These are phyloP conservation scores for Cucumis variabilis DNA, from an alignment of 331 rosid genomes.

Conservation along the genomic window DNA sequence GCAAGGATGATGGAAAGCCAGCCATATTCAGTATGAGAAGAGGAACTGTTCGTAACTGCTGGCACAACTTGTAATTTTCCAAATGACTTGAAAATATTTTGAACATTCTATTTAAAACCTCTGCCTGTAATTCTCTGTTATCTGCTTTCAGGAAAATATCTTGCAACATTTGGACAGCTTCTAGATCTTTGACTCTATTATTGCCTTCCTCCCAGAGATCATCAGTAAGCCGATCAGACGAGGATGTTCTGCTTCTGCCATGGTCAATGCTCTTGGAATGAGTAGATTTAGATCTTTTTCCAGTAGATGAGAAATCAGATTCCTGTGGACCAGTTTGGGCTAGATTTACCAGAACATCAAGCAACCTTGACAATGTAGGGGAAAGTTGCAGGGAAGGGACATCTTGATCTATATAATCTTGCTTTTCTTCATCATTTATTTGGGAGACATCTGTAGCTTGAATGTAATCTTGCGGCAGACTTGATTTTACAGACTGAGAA, in stretches of 20 bases:
- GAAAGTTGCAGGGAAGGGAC: conserved; percentile 61
- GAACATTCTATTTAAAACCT: conserved; percentile 95
- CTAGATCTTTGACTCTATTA: conserved; percentile 94
- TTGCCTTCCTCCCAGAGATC: conserved; percentile 93
- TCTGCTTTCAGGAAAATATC: conserved; percentile 94
- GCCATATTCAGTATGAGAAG: conserved; percentile 97
- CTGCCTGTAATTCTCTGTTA: conserved; percentile 88
- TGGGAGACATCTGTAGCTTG: conserved; percentile 49
- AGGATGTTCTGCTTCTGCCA: conserved; percentile 68
- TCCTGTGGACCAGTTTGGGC: conserved; percentile 92
- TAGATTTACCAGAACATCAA: conserved; percentile 93
- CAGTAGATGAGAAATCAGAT: conserved; percentile 56
- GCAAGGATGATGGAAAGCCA: conserved; percentile 82
- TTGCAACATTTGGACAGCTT: conserved; percentile 99
- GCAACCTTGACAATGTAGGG: conserved; percentile 88
- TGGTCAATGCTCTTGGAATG: conserved; percentile 68
- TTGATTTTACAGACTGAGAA: conserved; percentile 58
- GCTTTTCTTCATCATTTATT: conserved; percentile 43
- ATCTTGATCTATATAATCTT: conserved; percentile 56
- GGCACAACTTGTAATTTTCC: conserved; percentile 95
- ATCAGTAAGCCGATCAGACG: conserved; percentile 77
- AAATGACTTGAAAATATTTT: conserved; percentile 95
- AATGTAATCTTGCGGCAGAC: conserved; percentile 48
- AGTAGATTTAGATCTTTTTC: conserved; percentile 73
- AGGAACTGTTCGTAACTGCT: conserved; percentile 93